Evolutionary conservation across 1,284 basidiomycete genomes (phyloP).

Genomic region (Amylostereum areolatum): DNA sequence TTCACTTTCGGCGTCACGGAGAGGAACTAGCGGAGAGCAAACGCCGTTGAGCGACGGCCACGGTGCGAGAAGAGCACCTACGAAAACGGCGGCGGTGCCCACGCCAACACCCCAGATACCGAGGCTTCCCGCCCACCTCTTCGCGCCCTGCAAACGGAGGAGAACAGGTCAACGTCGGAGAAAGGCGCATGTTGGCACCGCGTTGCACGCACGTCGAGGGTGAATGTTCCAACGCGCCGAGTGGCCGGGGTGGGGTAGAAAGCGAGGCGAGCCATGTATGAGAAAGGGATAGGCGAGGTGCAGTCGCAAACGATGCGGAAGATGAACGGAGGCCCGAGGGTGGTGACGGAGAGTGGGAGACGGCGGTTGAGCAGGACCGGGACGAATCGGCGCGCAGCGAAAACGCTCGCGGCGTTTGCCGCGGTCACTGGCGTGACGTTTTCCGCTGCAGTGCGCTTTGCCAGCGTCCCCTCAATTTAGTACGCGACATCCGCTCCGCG

Average conservation of each 20-base stretch:
- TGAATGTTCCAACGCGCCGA: constrained; percentile 13
- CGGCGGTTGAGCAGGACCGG: no score
- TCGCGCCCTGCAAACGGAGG: constrained; percentile 18
- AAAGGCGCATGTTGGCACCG: background rate
- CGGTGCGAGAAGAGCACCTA: constrained; percentile 28
- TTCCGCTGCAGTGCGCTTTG: no score
- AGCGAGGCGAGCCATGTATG: constrained; percentile 11
- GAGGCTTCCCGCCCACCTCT: constrained; percentile 54
- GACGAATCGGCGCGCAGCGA: no score
- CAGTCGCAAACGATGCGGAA: background rate
- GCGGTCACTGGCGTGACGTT: no score
- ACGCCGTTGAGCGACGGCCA: background rate
- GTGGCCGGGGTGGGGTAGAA: constrained; percentile 12
- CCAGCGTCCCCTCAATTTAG: no score
- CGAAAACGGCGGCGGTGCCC: constrained; percentile 60
- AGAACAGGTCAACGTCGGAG: background rate
- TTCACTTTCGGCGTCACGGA: constrained; percentile 39
- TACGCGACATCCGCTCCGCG: no score
- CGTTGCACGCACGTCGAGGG: constrained; percentile 15
- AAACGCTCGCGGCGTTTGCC: no score
- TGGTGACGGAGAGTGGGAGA: no score
- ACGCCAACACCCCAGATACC: constrained; percentile 65
- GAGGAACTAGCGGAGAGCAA: constrained; percentile 25
- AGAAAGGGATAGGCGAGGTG: background rate
- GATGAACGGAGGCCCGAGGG: no score